These are phyloP conservation scores for Dryas drummondii DNA, from an alignment of 306 rosid species.

Conservation along the genomic window DNA sequence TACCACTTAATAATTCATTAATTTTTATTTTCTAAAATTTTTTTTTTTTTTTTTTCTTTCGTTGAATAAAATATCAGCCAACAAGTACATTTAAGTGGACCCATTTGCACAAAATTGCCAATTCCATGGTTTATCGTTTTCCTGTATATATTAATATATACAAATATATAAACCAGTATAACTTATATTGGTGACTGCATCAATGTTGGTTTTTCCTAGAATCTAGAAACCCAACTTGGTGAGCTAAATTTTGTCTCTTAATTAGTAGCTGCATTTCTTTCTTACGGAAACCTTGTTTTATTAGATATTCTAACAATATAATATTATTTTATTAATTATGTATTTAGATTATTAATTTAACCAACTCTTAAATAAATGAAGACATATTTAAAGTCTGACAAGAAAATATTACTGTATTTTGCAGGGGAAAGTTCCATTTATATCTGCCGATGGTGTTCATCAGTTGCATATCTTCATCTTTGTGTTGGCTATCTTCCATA, in stretches of 20 bases:
- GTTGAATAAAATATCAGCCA: neutral
- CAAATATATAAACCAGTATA: neutral
- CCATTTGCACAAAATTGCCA: no score
- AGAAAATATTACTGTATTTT: neutral
- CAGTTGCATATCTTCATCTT: constrained; percentile 87
- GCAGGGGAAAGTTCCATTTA: constrained; percentile 66
- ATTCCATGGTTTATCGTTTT: no score
- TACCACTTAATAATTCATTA: neutral
- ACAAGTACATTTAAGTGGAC: neutral
- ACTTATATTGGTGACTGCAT: neutral
- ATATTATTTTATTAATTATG: no score
- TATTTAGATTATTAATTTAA: no score
- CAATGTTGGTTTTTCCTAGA: neutral
- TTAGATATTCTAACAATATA: no score
- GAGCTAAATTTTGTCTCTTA: neutral
- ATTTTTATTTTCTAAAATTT: neutral
- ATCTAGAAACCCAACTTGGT: neutral
- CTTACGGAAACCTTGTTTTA: no score
- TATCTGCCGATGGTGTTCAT: constrained; percentile 66
- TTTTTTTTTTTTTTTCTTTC: neutral
- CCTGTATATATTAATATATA: no score
- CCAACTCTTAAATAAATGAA: no score
- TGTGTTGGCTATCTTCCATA: constrained; percentile 68
- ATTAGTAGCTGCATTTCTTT: neutral
- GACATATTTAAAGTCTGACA: no score